Percentiles rank a stretch among this genome's conserved stretches.
These are phyloP conservation scores for Lyophyllum decastes DNA, from an alignment of 768 basidiomycete species.

Conservation along the genomic window DNA sequence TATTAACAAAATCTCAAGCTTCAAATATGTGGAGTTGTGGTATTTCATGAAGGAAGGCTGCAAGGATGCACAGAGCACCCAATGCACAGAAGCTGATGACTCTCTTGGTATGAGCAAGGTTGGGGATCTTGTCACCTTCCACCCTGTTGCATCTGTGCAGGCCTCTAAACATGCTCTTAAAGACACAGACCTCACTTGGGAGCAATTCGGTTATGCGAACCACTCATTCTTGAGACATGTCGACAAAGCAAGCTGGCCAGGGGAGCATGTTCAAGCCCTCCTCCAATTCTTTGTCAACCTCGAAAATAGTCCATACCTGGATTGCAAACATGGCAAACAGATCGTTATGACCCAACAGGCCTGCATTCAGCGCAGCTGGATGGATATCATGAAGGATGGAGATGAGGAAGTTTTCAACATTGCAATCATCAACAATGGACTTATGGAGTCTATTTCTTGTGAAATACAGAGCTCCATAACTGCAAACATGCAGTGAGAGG, in stretches of 20 bases:
- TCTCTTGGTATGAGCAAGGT: background rate
- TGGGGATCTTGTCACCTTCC: background rate
- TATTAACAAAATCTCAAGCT: constrained; percentile 1
- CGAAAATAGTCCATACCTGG: background rate
- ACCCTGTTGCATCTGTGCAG: background rate
- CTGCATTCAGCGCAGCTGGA: constrained; percentile 2
- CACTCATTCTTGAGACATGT: background rate
- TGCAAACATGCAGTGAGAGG: background rate
- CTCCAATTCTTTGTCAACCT: constrained; percentile 1
- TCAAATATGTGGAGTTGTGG: background rate
- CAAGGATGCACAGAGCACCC: background rate
- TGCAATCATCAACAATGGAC: background rate
- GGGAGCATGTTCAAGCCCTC: background rate
- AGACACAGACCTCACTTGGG: constrained; percentile 4
- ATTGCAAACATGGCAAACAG: constrained; percentile 1
- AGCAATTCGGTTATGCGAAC: constrained; percentile 2
- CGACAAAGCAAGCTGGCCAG: background rate
- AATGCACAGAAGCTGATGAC: background rate
- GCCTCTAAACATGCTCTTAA: background rate
- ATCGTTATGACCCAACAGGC: constrained; percentile 5
- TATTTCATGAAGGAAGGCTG: constrained; percentile 2
- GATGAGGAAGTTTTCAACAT: background rate
- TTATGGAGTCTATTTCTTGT: background rate
- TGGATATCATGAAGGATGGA: constrained; percentile 2
- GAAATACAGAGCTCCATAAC: background rate